phyloP scores from a whole-genome alignment of 768 basidiomycete species.

The Mycena epipterygia region DNA sequence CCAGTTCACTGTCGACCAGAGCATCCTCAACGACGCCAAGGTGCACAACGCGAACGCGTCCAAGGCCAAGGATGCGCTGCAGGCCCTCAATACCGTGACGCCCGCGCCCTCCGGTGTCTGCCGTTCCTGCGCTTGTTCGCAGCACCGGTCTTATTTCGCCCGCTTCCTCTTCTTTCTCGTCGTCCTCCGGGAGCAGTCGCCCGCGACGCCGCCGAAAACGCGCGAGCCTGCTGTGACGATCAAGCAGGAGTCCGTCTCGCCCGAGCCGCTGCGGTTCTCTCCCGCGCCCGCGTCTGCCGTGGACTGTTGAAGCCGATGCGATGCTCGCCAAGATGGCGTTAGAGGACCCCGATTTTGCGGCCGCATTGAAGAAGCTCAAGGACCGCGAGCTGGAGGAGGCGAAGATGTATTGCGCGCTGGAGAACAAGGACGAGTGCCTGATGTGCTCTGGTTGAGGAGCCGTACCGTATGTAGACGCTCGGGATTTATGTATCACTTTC shows the following conservation, averaged over 20 bases:
- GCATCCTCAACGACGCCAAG: constrained; percentile 76
- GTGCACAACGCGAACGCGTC: constrained; percentile 55
- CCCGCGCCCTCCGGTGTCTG: constrained; percentile 40
- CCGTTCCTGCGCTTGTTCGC: constrained; percentile 38
- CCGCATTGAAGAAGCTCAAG: constrained; percentile 77
- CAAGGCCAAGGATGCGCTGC: constrained; percentile 36
- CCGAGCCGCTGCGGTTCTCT: constrained; percentile 27
- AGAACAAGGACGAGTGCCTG: constrained; percentile 94
- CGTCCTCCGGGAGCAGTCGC: constrained; percentile 35
- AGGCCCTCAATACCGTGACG: constrained; percentile 37
- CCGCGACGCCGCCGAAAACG: constrained; percentile 29
- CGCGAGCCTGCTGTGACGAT: constrained; percentile 33
- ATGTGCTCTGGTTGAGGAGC: constrained; percentile 84
- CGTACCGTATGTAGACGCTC: not conserved
- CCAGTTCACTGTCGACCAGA: constrained; percentile 81
- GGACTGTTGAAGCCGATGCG: constrained; percentile 50
- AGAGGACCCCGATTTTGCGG: constrained; percentile 81
- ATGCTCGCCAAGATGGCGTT: constrained; percentile 68
- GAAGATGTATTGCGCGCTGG: constrained; percentile 85
- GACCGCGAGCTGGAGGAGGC: constrained; percentile 86
- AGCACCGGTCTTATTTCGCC: constrained; percentile 41
- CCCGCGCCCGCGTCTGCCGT: constrained; percentile 42
- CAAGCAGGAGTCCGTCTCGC: constrained; percentile 46
- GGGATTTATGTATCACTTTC: constrained; percentile 30
- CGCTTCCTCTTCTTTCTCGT: constrained; percentile 46